phyloP scores from a whole-genome alignment of 164 flowering plant genomes.

The Akebia trifoliata region DNA sequence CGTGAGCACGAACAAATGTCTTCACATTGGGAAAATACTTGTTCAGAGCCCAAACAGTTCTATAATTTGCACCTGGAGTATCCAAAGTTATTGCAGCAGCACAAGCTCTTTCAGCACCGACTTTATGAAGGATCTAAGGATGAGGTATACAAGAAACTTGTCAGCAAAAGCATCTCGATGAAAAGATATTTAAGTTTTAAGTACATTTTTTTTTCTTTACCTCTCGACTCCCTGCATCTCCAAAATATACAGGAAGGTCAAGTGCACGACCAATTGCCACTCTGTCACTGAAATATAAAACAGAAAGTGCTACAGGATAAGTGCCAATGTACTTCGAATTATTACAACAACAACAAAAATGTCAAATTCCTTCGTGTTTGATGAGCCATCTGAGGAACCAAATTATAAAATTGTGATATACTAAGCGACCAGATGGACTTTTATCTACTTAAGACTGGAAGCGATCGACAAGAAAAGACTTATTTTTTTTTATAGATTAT shows the following conservation, averaged over 20 bases:
- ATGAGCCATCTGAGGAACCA: too few species aligned
- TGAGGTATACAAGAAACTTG: slow-evolving; percentile 8
- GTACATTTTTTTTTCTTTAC: slow-evolving; percentile 33
- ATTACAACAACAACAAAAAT: too few species aligned
- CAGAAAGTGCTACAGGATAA: background rate
- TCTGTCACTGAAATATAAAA: slow-evolving; percentile 67
- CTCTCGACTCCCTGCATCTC: slow-evolving; percentile 99
- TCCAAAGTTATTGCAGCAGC: slow-evolving; percentile 97
- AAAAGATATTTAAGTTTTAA: background rate
- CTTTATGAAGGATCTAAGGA: slow-evolving; percentile 84
- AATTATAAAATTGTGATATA: too few species aligned
- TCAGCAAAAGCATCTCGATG: slow-evolving; percentile 13
- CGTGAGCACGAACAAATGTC: slow-evolving; percentile 99
- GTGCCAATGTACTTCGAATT: too few species aligned
- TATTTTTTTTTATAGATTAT: too few species aligned
- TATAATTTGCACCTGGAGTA: slow-evolving; percentile 97
- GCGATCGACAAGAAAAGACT: too few species aligned
- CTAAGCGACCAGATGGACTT: too few species aligned
- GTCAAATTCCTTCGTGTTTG: background rate
- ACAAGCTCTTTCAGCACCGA: slow-evolving; percentile 98
- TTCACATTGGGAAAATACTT: slow-evolving; percentile 95
- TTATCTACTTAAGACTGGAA: too few species aligned
- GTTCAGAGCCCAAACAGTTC: slow-evolving; percentile 99
- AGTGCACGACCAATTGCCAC: slow-evolving; percentile 95
- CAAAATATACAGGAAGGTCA: slow-evolving; percentile 98